Base-by-base conservation (phyloP, 257 asterid genomes). In the Petunia secreta region DNA sequence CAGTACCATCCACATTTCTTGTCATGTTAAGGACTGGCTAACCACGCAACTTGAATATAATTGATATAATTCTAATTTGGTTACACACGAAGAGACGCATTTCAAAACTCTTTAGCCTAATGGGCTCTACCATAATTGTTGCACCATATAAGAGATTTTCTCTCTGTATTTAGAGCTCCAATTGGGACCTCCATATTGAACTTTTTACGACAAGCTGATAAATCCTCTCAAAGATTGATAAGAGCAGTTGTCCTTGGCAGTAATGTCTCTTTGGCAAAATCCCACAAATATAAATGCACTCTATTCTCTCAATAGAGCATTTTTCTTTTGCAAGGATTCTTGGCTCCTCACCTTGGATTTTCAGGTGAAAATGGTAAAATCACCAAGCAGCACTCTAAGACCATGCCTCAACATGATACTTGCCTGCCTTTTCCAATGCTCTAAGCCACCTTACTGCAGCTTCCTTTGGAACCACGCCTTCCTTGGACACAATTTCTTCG, bases 351-450 rank as follows among this genome's bases (percentile, higher is more conserved):
- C 41, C 76, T 9, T 4, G 16, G 38, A 34, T 44, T 44, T 44
- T 48, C 25, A 48, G 44, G 60, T 48, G 58, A 68, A 48, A 55
- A 36, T 10, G 77, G 44, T 46, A 11, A 40, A 71, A 5, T 4
- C 48, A 48, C 44, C n/a, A n/a, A 16, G n/a, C 14, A 48, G 77
- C 39, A 52, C 37, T 88, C 79, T 25, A 90, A 86, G 97, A 90
- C 99, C 99, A 96, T 78, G 98, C 94, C 86, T 96, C 99, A 15
- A 94, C 94, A 83, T 90, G 93, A 84, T 94, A 93, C 84, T 88
- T 94, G 58, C 97, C 92, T 38, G 94, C 95, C 86, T 87, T 92
- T 73, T 92, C 99, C 84, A 92, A 82, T 2, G 88, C 85, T 54
- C 91, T 84, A 68, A 93, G 91, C 97, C 97, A 91, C 84, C 87